Base-by-base conservation (phyloP, 1,284 basidiomycete species). In the Tausonia pullulans region DNA sequence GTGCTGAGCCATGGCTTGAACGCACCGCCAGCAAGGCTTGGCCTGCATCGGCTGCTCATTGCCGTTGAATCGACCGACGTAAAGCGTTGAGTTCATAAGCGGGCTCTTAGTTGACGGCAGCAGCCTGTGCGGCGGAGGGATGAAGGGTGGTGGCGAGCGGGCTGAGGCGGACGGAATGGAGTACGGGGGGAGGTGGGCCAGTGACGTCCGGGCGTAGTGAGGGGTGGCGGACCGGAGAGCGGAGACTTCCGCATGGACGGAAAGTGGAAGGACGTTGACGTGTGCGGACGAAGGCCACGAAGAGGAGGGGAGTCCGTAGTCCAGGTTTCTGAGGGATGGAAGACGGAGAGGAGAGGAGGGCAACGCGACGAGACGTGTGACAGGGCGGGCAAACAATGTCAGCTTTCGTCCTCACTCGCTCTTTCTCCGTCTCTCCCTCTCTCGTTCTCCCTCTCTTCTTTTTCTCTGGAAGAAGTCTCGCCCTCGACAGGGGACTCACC, bases 1-100 rank as follows among this genome's bases (percentile, higher is more conserved):
- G 5, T 39, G 10, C 48, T 58, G 52, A 11, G 8, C 9, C 62
- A 63, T 63, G 46, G 40, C 14, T 49, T 63, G 48, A 16, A 63
- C 46, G 52, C 62, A 63, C n/a, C 62, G 9, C 62, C 62, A 63
- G 27, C 62, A 63, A 13, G 62, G 62, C 44, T 63, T 63, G 10
- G 62, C 62, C 9, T 49, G 57, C 56, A 63, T 13, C 9, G 40
- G 7, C 41, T 52, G 27, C 5, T 58, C 62, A 0, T 40, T 10
- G 4, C 43, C 39, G 48, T 63, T 63, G 48, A 39, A 63, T 11
- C 62, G 45, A 1, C 62, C 62, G 39, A 63, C 62, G 56, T 63
- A 63, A 16, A 63, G 41, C 3, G 56, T n/a, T n/a, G n/a, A n/a
- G n/a, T n/a, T n/a, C n/a, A n/a, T n/a, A n/a, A n/a, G n/a, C n/a